A percentile compares a stretch with the other conserved stretches of the same genome.
Conservation (phyloP, 345 rosid species). For the Boechera stricta region DNA sequence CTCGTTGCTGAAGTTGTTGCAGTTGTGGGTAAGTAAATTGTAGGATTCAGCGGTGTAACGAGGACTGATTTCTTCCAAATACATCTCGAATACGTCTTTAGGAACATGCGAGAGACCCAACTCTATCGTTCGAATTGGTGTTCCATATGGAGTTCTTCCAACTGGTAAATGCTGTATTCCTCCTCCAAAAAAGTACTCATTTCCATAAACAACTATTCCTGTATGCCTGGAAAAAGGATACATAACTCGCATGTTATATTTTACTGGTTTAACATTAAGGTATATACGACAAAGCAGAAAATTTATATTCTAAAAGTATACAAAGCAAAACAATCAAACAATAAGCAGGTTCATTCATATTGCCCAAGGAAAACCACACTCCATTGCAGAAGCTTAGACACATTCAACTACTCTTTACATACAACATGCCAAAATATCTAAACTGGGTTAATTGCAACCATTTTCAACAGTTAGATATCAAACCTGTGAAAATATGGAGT, state of each 20-base stretch:
- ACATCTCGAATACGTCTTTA: conserved; percentile 86
- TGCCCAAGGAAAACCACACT: no score
- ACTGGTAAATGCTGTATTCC: conserved; percentile 75
- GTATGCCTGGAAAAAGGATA: conserved; percentile 72
- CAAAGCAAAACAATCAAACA: background rate
- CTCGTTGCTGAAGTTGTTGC: conserved; percentile 94
- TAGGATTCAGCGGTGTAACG: conserved; percentile 88
- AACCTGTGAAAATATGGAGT: background rate
- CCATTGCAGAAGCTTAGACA: background rate
- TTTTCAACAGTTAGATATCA: background rate
- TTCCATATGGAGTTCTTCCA: conserved; percentile 83
- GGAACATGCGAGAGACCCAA: conserved; percentile 87
- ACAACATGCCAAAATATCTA: background rate
- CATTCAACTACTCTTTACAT: background rate
- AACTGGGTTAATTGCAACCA: background rate
- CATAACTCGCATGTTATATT: background rate
- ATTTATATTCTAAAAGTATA: background rate
- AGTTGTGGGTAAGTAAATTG: conserved; percentile 82
- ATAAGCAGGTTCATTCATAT: background rate
- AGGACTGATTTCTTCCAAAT: conserved; percentile 80
- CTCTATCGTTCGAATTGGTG: conserved; percentile 68
- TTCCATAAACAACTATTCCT: conserved; percentile 81
- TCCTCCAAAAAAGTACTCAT: conserved; percentile 86
- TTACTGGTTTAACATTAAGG: background rate
- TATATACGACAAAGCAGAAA: background rate